These are phyloP conservation scores for Fusarium incarnatum DNA, from an alignment of 2,329 filamentous ascomycete species.

Conservation along the genomic window DNA sequence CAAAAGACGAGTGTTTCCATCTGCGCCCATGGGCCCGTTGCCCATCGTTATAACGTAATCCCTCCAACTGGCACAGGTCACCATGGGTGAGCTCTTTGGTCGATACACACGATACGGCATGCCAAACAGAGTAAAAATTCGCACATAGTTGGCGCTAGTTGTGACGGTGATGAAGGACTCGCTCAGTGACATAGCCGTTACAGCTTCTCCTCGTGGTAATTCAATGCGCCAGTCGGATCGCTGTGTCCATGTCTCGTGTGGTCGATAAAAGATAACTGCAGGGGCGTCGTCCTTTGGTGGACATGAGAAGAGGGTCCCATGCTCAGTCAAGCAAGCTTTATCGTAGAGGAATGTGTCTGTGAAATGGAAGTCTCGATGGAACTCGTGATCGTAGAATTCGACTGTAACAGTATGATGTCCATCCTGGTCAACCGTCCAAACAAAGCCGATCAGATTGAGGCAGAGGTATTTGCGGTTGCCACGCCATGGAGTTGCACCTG, in stretches of 20 bases:
- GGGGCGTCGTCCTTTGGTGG: constrained; percentile 74
- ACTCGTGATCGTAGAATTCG: constrained; percentile 95
- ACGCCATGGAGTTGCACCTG: constrained; percentile 94
- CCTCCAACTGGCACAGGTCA: constrained; percentile 92
- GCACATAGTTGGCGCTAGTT: constrained; percentile 87
- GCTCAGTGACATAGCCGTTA: constrained; percentile 89
- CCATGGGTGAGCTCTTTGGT: constrained; percentile 88
- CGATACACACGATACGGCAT: constrained; percentile 89
- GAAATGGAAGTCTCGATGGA: constrained; percentile 95
- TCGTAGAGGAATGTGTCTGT: constrained; percentile 97
- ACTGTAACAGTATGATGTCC: constrained; percentile 93
- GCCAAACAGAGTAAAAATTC: constrained; percentile 93
- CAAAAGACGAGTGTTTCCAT: constrained; percentile 80
- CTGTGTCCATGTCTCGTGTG: constrained; percentile 96
- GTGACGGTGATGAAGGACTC: constrained; percentile 91
- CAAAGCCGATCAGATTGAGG: constrained; percentile 91
- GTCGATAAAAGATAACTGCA: constrained; percentile 92
- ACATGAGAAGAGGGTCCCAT: constrained; percentile 87
- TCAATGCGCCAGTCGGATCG: constrained; percentile 90
- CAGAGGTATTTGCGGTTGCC: constrained; percentile 94
- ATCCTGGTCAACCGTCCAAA: constrained; percentile 97
- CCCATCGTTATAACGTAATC: constrained; percentile 98
- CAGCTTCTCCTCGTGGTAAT: constrained; percentile 86
- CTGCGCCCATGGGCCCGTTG: constrained; percentile 85
- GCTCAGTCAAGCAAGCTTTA: constrained; percentile 90